A percentile compares a stretch with the other conserved stretches of the same genome.
Conservation (phyloP, 345 rosid genomes). For the Turritis glabra region DNA sequence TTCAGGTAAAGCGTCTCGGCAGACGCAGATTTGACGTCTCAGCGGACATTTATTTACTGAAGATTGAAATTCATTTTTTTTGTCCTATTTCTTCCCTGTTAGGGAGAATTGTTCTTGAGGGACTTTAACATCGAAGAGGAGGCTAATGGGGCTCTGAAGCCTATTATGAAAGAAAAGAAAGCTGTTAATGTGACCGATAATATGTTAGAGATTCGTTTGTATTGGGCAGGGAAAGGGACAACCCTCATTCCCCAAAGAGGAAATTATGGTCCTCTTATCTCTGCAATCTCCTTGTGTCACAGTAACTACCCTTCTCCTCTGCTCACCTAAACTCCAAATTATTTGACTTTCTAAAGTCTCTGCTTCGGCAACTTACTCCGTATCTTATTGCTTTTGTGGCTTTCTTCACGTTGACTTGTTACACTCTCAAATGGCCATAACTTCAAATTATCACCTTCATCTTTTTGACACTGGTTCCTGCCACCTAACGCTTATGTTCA, state of each 20-base stretch:
- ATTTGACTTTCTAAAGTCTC: not conserved
- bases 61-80: not conserved
- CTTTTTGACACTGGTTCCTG: not conserved
- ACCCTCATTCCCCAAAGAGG: slow-evolving; percentile 44
- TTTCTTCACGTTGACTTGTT: not conserved
- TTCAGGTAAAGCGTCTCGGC: slow-evolving; percentile 41
- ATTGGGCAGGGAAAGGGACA: slow-evolving; percentile 63
- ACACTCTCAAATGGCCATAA: not conserved
- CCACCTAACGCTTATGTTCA: not conserved
- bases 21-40: too few relatives aligned
- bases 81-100: not conserved
- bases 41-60: too few relatives aligned
- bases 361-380: too few relatives aligned
- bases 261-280: slow-evolving; percentile 62
- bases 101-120: slow-evolving; percentile 36
- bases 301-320: slow-evolving; percentile 17
- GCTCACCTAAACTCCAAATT: too few relatives aligned
- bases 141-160: slow-evolving; percentile 45
- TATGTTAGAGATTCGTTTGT: slow-evolving; percentile 54
- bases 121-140: slow-evolving; percentile 57
- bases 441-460: not conserved
- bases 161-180: slow-evolving; percentile 4
- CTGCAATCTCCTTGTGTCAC: slow-evolving; percentile 57
- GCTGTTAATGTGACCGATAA: slow-evolving; percentile 37
- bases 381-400: too few relatives aligned